phyloP scores from a whole-genome alignment of 352 stramenopile genomes.

The Phytophthora melonis region DNA sequence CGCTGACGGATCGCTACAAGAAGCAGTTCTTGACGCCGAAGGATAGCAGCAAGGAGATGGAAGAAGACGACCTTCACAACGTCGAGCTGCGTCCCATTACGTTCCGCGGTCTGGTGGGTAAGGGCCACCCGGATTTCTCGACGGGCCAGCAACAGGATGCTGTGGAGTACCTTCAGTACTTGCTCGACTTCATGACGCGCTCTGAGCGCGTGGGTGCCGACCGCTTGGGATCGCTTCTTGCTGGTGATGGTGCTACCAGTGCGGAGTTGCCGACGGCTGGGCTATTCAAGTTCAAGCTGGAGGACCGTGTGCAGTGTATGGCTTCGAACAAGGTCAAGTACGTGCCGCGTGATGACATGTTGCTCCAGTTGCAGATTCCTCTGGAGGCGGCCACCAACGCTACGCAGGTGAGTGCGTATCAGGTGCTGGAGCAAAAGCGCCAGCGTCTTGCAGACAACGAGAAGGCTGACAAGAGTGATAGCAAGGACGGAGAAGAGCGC shows the following conservation, averaged over 20 bases:
- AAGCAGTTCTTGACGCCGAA: constrained; percentile 45
- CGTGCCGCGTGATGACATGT: constrained; percentile 76
- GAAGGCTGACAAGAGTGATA: constrained; percentile 36
- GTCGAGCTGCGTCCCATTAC: constrained; percentile 82
- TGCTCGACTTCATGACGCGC: constrained; percentile 94
- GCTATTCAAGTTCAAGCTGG: constrained; percentile 95
- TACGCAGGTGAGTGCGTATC: constrained; percentile 86
- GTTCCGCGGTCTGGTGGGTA: constrained; percentile 96
- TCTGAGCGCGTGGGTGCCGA: constrained; percentile 72
- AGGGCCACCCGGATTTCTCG: constrained; percentile 96
- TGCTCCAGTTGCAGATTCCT: constrained; percentile 90
- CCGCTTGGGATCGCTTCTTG: constrained; percentile 63
- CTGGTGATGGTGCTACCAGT: constrained; percentile 37
- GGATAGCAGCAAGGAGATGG: constrained; percentile 35
- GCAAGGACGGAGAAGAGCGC: constrained; percentile 67
- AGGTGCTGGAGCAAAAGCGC: constrained; percentile 86
- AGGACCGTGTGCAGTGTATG: constrained; percentile 86
- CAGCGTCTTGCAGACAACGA: constrained; percentile 84
- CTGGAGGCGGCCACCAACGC: constrained; percentile 89
- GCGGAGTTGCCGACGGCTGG: constrained; percentile 71
- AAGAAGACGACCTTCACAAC: constrained; percentile 53
- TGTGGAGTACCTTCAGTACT: constrained; percentile 97
- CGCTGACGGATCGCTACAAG: constrained; percentile 91
- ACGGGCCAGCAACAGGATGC: constrained; percentile 98
- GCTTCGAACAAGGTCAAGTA: constrained; percentile 90